A percentile compares a stretch with the other conserved stretches of the same genome.
phyloP scores from a whole-genome alignment of 805 yeast species.

The Blastobotrys robertii region DNA sequence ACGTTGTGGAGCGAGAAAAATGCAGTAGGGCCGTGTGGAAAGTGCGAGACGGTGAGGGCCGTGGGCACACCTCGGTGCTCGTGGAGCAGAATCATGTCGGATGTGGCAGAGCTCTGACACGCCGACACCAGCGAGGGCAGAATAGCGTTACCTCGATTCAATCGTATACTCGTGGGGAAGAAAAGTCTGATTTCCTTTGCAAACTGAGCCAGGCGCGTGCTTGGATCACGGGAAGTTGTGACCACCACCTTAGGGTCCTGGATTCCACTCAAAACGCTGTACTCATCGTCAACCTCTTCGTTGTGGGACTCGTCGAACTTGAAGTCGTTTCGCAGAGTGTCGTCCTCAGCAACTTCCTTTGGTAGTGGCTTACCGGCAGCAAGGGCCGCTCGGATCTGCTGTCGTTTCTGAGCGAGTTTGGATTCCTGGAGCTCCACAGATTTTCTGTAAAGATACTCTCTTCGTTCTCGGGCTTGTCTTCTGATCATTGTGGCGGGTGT shows the following conservation, averaged over 20 bases:
- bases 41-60: slow-evolving; percentile 81
- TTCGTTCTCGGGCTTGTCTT: slow-evolving; percentile 91
- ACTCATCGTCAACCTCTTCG: slow-evolving; percentile 77
- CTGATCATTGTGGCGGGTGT: slow-evolving; percentile 54
- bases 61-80: slow-evolving; percentile 99
- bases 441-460: slow-evolving; percentile 84
- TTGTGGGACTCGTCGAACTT: slow-evolving; percentile 76
- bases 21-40: slow-evolving; percentile 97
- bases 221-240: slow-evolving; percentile 90
- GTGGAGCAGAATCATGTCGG: slow-evolving; percentile 78
- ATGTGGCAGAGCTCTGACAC: slow-evolving; percentile 68
- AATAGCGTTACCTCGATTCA: slow-evolving; percentile 89
- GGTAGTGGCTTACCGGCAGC: slow-evolving; percentile 88
- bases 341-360: slow-evolving; percentile 84
- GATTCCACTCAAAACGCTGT: slow-evolving; percentile 76
- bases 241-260: slow-evolving; percentile 84
- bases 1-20: slow-evolving; percentile 92
- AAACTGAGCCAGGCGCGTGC: slow-evolving; percentile 76
- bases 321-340: slow-evolving; percentile 67
- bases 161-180: slow-evolving; percentile 80
- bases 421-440: slow-evolving; percentile 88
- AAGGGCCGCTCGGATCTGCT: slow-evolving; percentile 73
- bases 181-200: slow-evolving; percentile 83
- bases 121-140: slow-evolving; percentile 78
- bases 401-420: slow-evolving; percentile 73